These are phyloP conservation scores for Glycine soja DNA, from an alignment of 306 rosid genomes.

Conservation along the genomic window DNA sequence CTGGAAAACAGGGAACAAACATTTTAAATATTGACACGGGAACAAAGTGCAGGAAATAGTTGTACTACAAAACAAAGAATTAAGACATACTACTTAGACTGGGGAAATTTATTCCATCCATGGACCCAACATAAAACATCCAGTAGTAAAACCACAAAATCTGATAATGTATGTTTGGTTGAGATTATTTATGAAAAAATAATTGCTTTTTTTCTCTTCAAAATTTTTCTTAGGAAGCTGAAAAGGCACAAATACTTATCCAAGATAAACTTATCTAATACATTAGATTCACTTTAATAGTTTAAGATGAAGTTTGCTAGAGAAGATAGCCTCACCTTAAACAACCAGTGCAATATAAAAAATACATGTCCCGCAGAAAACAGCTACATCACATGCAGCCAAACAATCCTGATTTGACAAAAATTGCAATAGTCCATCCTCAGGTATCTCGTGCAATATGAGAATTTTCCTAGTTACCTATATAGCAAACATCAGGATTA, in stretches of 20 bases:
- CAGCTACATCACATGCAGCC: slow-evolving; percentile 90
- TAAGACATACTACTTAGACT: neutral
- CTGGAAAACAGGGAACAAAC: slow-evolving; percentile 59
- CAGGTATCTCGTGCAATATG: slow-evolving; percentile 85
- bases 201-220: neutral
- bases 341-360: neutral
- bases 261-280: neutral
- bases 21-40: slow-evolving; percentile 18
- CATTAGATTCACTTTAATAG: neutral
- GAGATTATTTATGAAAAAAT: neutral
- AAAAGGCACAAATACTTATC: neutral
- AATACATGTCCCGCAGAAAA: slow-evolving; percentile 51
- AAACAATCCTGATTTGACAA: slow-evolving; percentile 71
- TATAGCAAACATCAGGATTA: slow-evolving; percentile 46
- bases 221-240: neutral
- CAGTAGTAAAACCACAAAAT: slow-evolving; percentile 11
- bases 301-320: neutral
- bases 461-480: slow-evolving; percentile 77
- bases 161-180: neutral
- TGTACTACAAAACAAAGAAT: neutral
- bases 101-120: slow-evolving; percentile 30
- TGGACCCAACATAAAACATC: neutral
- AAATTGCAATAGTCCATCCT: slow-evolving; percentile 59
- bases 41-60: slow-evolving; percentile 3
- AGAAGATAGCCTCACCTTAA: neutral